These are phyloP conservation scores for Brachypodium distachyon DNA, from an alignment of 202 grass and related monocot genomes.

Conservation along the genomic window DNA sequence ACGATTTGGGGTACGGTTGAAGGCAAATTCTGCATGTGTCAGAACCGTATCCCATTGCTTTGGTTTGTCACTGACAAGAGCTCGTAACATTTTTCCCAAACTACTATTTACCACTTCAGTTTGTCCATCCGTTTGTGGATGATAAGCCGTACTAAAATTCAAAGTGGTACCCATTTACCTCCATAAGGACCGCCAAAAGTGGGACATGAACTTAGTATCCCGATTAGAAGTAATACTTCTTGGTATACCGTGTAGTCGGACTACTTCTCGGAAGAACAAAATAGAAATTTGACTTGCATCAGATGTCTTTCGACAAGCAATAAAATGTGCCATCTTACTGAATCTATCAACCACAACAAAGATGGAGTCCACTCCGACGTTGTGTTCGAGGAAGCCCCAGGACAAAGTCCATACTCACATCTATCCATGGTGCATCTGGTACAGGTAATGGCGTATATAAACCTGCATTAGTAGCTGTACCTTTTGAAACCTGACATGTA, in stretches of 20 bases:
- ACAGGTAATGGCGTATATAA: background rate
- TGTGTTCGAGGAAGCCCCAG: background rate
- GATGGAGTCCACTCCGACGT: background rate
- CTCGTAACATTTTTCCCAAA: background rate
- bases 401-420: slow-evolving; percentile 13
- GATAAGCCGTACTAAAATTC: background rate
- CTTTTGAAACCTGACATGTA: background rate
- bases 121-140: too few species aligned
- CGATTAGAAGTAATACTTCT: background rate
- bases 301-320: too few species aligned
- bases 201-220: slow-evolving; percentile 4
- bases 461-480: background rate
- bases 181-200: background rate
- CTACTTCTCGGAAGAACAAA: too few species aligned
- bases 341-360: too few species aligned
- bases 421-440: background rate
- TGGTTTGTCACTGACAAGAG: background rate
- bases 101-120: too few species aligned
- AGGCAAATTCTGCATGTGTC: background rate
- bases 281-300: too few species aligned
- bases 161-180: background rate
- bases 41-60: background rate
- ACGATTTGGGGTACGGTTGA: background rate
- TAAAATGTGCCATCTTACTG: too few species aligned
- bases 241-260: background rate